Base-by-base conservation (phyloP, 257 asterid species). In the Scutellaria baicalensis region DNA sequence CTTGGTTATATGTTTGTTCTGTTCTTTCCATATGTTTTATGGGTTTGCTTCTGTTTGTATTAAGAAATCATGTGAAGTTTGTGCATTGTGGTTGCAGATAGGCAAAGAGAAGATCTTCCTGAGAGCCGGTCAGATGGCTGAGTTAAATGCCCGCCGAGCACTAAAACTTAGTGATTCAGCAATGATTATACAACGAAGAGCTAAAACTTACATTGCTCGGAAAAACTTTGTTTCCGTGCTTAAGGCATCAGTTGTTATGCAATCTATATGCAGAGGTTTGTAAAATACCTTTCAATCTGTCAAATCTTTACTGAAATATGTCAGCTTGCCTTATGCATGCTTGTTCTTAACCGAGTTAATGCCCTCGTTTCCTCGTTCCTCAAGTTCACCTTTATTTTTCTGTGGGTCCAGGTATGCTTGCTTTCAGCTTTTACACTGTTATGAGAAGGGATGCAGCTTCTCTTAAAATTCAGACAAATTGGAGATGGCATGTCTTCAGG, bases 51-150 rank as follows among this genome's bases (percentile, higher is more conserved):
- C 62, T 47, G 16, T 57, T 49, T 23, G 16, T 33, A 45, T 79
- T 52, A 48, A 51, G 31, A 48, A 62, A 36, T 67, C 33, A 51
- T 50, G 43, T 35, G 35, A 72, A 70, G 55, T 54, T 20, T 50
- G 52, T 71, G 45, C 70, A 56, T 12, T 40, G 48, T 66, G 47
- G 59, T 79, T 79, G 84, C 91, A 92, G 98, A 84, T 85, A 45
- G 98, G 98, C 61, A 86, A 88, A 73, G 85, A 88, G 36, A 88
- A 89, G 80, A 76, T 92, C 74, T 92, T 92, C 75, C 79, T 92
- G 61, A 80, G 98, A 84, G 90, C 98, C 71, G 96, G 93, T 77
- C 97, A 92, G 73, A 85, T 92, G 97, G 97, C 93, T 35, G 90
- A 85, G 18, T 83, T 92, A 72, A 95, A 92, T 86, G 95, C 95